Evolutionary conservation across 2,329 filamentous ascomycete species (phyloP).

Genomic region (Escovopsis sp.): DNA sequence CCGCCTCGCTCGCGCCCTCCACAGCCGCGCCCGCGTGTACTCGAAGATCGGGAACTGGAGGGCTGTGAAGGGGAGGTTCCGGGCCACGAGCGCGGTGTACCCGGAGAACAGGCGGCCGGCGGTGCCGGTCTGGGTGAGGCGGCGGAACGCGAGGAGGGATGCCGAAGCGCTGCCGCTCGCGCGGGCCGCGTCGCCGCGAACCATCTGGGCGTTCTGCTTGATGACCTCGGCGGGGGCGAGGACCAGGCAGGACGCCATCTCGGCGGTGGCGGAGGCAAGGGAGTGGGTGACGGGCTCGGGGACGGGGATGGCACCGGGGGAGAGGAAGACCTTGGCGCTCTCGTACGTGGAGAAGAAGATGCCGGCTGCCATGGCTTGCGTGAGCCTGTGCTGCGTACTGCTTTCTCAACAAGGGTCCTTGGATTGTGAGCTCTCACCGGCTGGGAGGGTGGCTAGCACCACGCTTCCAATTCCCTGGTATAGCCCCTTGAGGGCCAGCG

Average conservation of each 20-base stretch:
- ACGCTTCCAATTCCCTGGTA: slow-evolving; percentile 83
- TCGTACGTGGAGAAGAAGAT: slow-evolving; percentile 89
- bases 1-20: slow-evolving; percentile 10
- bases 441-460: slow-evolving; percentile 76
- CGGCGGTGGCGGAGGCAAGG: slow-evolving; percentile 58
- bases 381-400: no score
- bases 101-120: slow-evolving; percentile 49
- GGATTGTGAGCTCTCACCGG: slow-evolving; percentile 35
- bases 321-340: slow-evolving; percentile 50
- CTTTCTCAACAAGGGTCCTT: not conserved
- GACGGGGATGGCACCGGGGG: slow-evolving; percentile 31
- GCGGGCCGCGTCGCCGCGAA: slow-evolving; percentile 22
- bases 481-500: slow-evolving; percentile 51
- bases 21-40: slow-evolving; percentile 42
- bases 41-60: slow-evolving; percentile 85
- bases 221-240: slow-evolving; percentile 81
- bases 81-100: slow-evolving; percentile 65
- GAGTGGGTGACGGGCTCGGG: slow-evolving; percentile 60
- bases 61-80: slow-evolving; percentile 78
- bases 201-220: slow-evolving; percentile 88
- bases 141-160: slow-evolving; percentile 34
- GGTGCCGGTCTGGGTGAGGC: slow-evolving; percentile 38
- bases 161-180: slow-evolving; percentile 18
- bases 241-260: slow-evolving; percentile 74
- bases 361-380: slow-evolving; percentile 38